Conservation (phyloP, 495 filamentous ascomycete species). For the Tetracladium marchalianum region DNA sequence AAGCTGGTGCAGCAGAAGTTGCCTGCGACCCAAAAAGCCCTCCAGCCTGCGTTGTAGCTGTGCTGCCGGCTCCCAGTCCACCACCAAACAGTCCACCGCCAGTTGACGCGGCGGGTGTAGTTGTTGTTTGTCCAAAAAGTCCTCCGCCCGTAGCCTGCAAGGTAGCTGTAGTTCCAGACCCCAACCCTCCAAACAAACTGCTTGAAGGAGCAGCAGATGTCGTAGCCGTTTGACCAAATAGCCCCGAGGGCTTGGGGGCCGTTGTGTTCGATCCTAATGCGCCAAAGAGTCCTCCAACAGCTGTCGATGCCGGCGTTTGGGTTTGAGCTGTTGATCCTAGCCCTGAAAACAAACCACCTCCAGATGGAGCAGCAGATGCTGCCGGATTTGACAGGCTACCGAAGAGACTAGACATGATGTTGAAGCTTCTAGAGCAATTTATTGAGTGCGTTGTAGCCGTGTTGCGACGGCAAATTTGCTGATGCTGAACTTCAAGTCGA, state of each 20-base stretch:
- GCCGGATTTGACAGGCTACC: no score
- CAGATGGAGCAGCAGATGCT: no score
- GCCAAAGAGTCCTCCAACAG: background rate
- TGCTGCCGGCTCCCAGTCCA: background rate
- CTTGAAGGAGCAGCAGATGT: background rate
- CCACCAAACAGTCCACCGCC: background rate
- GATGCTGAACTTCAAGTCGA: no score
- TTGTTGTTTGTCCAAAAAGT: background rate
- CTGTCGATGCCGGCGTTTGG: background rate
- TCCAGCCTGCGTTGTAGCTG: background rate
- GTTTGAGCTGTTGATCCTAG: background rate
- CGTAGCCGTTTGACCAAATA: background rate
- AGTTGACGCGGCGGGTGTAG: background rate
- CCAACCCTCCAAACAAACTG: background rate
- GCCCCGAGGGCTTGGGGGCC: background rate
- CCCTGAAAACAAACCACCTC: background rate
- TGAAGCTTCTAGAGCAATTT: no score
- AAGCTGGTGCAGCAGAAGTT: background rate
- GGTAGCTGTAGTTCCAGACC: background rate
- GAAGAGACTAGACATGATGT: no score
- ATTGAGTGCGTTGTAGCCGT: no score
- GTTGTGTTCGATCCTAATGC: background rate
- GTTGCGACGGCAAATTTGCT: no score
- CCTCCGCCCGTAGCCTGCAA: background rate
- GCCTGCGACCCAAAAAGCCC: slow-evolving; percentile 4